Evolutionary conservation across 176 grass and related monocot species (phyloP), one percentile per base, ranked within the genome.

Genomic region (Raddia guianensis): DNA sequence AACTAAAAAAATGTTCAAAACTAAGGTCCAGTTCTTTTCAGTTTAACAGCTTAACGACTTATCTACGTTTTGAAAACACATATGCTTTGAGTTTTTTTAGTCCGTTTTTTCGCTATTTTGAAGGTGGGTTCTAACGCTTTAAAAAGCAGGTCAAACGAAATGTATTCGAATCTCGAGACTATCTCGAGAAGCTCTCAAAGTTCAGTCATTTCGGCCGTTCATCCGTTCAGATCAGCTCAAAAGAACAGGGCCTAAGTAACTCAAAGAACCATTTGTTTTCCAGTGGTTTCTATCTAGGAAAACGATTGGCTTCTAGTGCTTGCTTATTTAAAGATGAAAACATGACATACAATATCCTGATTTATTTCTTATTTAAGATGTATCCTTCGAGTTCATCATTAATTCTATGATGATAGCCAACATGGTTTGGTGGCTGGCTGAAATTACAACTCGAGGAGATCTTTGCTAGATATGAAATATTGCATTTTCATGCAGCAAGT

Each of bases 301-400:
- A 67, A 61, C 20, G 3, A 74, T 52, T 68, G 8, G 1, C 0
- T 44, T 50, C n/a, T 50, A 53, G 3, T 71, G 16, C 45, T 60
- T 44, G 34, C 13, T 58, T 35, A 19, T 79, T 82, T 62, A 65
- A 67, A 78, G 8, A 66, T 83, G 67, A 60, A 34, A 77, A 73
- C 52, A 72, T 53, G 54, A 51, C 50, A 51, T 49, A 49, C 10
- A 49, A 40, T 10, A 6, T 14, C 37, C 32, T 52, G 62, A 19
- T 15, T 20, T 34, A 42, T 12, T 73, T 6, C 10, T 73, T 51
- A 1, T 59, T 40, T 70, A 59, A 72, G 2, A 81, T 60, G 43
- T 40, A 9, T 12, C 44, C 27, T 14, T 72, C 16, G 51, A 61
- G 60, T 57, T 70, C 52, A 80, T 11, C 16, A 15, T 48, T 21